Evolutionary conservation across 495 filamentous ascomycete genomes (phyloP), one percentile per base, ranked within the genome.

Genomic region (Penicillium nucicola): DNA sequence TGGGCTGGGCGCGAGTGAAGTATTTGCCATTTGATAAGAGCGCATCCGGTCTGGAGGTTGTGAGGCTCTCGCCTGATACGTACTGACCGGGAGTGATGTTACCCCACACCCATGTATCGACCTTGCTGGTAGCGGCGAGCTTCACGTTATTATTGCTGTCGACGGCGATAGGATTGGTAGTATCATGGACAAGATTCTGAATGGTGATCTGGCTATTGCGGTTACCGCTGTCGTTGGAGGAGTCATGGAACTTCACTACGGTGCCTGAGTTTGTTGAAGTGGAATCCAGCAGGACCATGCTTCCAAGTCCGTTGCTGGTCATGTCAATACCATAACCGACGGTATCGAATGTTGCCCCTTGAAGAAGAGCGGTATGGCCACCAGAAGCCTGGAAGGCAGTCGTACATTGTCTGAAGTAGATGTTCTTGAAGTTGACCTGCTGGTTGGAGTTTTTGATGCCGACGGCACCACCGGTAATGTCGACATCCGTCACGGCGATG

Each of bases 361-460:
- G 71, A 18, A 71, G 56, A 19, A 73, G 63, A 5, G 53, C 66
- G 1, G 67, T 66, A 22, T 71, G 68, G 18, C 69, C 65, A 19
- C 52, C 67, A 0, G 52, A 52, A 47, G 66, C 55, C 23, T 32
- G 50, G 20, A 73, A 71, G 11, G 36, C 73, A 9, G 55, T 74
- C 30, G 39, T 67, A 37, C 68, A 73, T 13, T 55, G 45, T 45
- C 56, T 66, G 61, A 79, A 79, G 12, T 59, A 64, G 23, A 78
- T 62, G 32, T 62, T 61, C 50, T 77, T 76, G 53, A 78, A 64
- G 40, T 71, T 67, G 54, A 76, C 76, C 57, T 80, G 75, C 62
- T 80, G 76, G 53, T 75, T 77, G 39, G 60, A 54, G 69, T 63
- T 63, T 31, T 64, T 50, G 37, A 80, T 66, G 3, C 76, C 77